These are phyloP conservation scores for Potentilla sterilis DNA, from an alignment of 306 rosid species.

Conservation along the genomic window DNA sequence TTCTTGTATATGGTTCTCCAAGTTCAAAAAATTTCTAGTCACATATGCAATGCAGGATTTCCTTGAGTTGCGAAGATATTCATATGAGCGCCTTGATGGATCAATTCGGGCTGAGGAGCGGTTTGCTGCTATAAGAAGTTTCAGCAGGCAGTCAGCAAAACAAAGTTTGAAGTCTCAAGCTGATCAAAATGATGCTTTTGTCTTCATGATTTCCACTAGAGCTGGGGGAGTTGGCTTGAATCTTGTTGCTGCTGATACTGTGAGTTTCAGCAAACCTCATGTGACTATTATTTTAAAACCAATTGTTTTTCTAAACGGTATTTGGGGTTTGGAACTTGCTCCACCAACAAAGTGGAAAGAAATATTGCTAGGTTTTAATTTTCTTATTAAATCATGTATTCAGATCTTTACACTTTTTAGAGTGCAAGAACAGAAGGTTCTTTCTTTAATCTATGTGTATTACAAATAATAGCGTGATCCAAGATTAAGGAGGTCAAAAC, in stretches of 20 bases:
- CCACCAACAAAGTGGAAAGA: neutral
- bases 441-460: neutral
- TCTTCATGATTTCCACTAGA: constrained; percentile 90
- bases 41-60: constrained; percentile 55
- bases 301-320: neutral
- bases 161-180: constrained; percentile 44
- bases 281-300: neutral
- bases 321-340: neutral
- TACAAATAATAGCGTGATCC: neutral
- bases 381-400: neutral
- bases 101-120: constrained; percentile 98
- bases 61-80: constrained; percentile 74
- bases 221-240: constrained; percentile 99
- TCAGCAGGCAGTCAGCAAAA: constrained; percentile 57
- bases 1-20: neutral
- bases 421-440: neutral
- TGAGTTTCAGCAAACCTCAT: constrained; percentile 36
- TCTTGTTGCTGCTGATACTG: constrained; percentile 95
- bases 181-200: constrained; percentile 63
- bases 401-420: neutral
- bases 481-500: neutral
- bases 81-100: constrained; percentile 97
- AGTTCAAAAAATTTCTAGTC: constrained; percentile 17
- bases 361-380: neutral
- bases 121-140: constrained; percentile 95